A percentile compares a stretch with the other conserved stretches of the same genome.
Conservation (phyloP, 1,284 basidiomycete genomes). For the Ganoderma lucidum region DNA sequence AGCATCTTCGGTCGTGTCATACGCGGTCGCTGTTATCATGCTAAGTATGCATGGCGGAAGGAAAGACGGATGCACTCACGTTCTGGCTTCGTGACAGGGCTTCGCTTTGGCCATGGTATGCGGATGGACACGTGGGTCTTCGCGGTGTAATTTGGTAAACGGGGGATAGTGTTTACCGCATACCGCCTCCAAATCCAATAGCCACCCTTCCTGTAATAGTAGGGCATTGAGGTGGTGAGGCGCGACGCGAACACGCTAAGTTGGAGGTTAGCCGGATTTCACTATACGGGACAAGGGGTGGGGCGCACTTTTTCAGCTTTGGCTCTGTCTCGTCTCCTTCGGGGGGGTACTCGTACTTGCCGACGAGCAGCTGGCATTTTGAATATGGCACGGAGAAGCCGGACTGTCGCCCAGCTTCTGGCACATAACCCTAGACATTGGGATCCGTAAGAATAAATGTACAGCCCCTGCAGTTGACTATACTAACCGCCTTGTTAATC, state of each 20-base stretch:
- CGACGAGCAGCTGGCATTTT: constrained; percentile 77
- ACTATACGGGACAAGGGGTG: background rate
- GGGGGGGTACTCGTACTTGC: constrained; percentile 66
- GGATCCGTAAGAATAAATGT: background rate
- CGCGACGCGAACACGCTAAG: constrained; percentile 79
- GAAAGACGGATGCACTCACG: constrained; percentile 49
- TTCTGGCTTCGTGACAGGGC: constrained; percentile 50
- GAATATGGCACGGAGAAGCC: constrained; percentile 75
- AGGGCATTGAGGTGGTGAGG: constrained; percentile 63
- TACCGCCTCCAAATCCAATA: constrained; percentile 73
- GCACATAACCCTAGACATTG: constrained; percentile 22
- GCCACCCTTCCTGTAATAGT: constrained; percentile 59
- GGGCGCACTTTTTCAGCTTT: constrained; percentile 54
- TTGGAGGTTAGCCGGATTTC: background rate
- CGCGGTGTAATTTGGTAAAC: constrained; percentile 54
- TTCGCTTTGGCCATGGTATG: constrained; percentile 74
- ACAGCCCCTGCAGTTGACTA: background rate
- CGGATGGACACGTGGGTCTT: constrained; percentile 47
- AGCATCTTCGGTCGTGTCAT: constrained; percentile 65
- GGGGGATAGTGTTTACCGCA: constrained; percentile 69
- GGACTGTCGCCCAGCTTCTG: constrained; percentile 40
- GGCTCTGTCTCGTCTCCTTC: constrained; percentile 51
- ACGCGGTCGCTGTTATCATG: constrained; percentile 51
- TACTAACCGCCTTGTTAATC: constrained; percentile 46
- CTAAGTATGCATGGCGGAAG: constrained; percentile 16